Evolutionary conservation across 352 stramenopile species (phyloP).

Genomic region (Nothophytophthora sp.): DNA sequence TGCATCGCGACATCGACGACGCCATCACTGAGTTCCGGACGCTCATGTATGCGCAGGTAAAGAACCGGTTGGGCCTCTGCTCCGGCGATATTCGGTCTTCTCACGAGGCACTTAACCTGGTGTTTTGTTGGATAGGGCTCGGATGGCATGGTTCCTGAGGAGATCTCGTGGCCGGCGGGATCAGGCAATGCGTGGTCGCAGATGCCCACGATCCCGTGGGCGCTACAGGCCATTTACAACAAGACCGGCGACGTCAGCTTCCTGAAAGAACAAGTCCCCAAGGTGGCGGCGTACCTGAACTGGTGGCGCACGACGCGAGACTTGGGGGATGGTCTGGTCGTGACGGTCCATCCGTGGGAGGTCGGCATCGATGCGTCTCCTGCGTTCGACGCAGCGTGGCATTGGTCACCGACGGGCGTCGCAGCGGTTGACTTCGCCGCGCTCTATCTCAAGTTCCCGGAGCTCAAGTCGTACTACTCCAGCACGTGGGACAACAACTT

Average conservation of each 20-base stretch:
- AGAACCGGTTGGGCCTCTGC: no score
- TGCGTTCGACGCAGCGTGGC: conserved; percentile 15
- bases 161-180: conserved; percentile 17
- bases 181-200: conserved; percentile 18
- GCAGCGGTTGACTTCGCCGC: conserved; percentile 11
- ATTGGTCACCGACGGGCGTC: conserved; percentile 8
- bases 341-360: conserved; percentile 20
- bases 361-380: conserved; percentile 16
- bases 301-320: conserved; percentile 20
- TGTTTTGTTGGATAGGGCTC: conserved; percentile 1
- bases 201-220: conserved; percentile 22
- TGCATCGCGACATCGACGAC: conserved; percentile 20
- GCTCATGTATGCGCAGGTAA: conserved; percentile 20
- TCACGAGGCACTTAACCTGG: no score
- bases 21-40: conserved; percentile 17
- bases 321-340: conserved; percentile 14
- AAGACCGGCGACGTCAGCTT: conserved; percentile 16
- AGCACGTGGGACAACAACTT: conserved; percentile 24
- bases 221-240: conserved; percentile 21
- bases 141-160: conserved; percentile 18
- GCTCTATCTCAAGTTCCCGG: conserved; percentile 20
- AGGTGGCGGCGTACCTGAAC: conserved; percentile 17
- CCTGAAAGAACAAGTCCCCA: conserved; percentile 17
- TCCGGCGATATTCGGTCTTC: no score
- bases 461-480: conserved; percentile 20